Evolutionary conservation across 2,329 filamentous ascomycete species (phyloP).

Genomic region (Penicillium vulpinum): DNA sequence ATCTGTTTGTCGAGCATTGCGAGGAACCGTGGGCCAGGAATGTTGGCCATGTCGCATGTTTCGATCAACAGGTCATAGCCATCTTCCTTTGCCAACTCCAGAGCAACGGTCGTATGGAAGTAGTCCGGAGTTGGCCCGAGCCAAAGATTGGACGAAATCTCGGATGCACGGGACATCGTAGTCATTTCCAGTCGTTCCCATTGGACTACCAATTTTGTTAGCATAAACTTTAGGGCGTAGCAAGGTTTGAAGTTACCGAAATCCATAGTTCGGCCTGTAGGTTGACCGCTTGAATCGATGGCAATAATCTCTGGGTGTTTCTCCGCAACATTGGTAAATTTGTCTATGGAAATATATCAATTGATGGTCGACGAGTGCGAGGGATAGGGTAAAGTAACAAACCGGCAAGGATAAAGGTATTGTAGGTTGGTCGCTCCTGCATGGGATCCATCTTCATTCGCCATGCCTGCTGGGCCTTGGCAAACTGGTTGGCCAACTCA

Average conservation of each 20-base stretch:
- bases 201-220: conserved; percentile 53
- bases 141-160: conserved; percentile 88
- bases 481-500: conserved; percentile 64
- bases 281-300: conserved; percentile 67
- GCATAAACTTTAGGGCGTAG: neutral
- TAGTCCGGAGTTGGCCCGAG: conserved; percentile 82
- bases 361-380: neutral
- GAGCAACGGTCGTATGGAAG: conserved; percentile 48
- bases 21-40: conserved; percentile 69
- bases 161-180: conserved; percentile 82
- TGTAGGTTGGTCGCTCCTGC: conserved; percentile 65
- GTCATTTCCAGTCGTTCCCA: conserved; percentile 93
- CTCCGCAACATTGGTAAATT: conserved; percentile 71
- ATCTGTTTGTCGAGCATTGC: conserved; percentile 61
- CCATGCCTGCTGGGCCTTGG: conserved; percentile 75
- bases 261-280: conserved; percentile 78
- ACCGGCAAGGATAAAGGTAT: conserved; percentile 76
- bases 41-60: conserved; percentile 77
- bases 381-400: conserved; percentile 27
- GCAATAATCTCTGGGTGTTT: conserved; percentile 70
- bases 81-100: conserved; percentile 49
- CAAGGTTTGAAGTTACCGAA: conserved; percentile 59
- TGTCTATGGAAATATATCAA: conserved; percentile 47
- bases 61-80: conserved; percentile 81
- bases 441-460: conserved; percentile 62